Evolutionary conservation across 176 grass and related monocot genomes (phyloP).

Genomic region (Aegilops speltoides): DNA sequence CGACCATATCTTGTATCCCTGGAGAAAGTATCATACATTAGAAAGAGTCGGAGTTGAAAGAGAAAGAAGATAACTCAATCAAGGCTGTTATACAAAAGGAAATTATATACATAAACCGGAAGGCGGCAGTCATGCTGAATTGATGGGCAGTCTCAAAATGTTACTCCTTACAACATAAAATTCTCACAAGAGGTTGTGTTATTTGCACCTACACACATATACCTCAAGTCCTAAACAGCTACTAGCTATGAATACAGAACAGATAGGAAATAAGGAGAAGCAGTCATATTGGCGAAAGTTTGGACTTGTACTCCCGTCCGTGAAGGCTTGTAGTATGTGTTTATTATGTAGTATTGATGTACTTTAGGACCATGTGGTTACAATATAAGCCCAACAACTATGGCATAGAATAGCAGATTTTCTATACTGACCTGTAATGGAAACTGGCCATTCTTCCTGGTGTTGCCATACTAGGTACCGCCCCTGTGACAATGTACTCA

Average conservation of each 20-base stretch:
- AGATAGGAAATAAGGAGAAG: background rate
- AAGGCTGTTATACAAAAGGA: background rate
- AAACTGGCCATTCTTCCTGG: constrained; percentile 58
- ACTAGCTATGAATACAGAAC: background rate
- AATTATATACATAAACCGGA: background rate
- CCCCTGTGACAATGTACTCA: constrained; percentile 71
- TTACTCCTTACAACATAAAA: too few species aligned
- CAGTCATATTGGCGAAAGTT: background rate
- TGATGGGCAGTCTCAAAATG: background rate
- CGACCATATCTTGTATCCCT: constrained; percentile 65
- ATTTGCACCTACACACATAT: too few species aligned
- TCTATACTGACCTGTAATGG: constrained; percentile 56
- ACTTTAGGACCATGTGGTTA: background rate
- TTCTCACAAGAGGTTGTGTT: background rate
- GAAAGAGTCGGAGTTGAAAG: background rate
- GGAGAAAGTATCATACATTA: constrained; percentile 11
- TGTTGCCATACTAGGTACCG: constrained; percentile 44
- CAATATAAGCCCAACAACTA: background rate
- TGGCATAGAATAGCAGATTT: background rate
- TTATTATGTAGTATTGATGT: too few species aligned
- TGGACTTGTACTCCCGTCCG: background rate
- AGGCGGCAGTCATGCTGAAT: background rate
- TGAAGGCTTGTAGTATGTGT: too few species aligned
- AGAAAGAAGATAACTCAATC: background rate
- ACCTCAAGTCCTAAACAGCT: background rate